These are phyloP conservation scores for Talaromyces amestolkiae DNA, from an alignment of 2,329 filamentous ascomycete species.

Conservation along the genomic window DNA sequence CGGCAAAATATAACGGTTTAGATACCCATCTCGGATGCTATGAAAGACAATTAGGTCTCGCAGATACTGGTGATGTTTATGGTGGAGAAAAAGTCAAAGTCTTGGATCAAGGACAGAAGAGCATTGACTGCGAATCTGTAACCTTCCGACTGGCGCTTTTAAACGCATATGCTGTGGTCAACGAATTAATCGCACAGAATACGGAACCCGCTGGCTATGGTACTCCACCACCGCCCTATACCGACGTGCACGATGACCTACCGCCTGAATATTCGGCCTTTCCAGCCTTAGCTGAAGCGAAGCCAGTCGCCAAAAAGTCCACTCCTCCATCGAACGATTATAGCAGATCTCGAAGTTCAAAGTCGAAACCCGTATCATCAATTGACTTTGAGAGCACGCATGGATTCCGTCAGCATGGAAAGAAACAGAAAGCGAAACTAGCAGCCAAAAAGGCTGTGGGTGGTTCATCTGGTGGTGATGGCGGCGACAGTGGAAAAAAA, in stretches of 20 bases:
- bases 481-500: slow-evolving; percentile 32
- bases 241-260: slow-evolving; percentile 33
- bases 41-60: neutral
- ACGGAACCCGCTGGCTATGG: slow-evolving; percentile 24
- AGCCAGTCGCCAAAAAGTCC: slow-evolving; percentile 17
- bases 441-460: slow-evolving; percentile 20
- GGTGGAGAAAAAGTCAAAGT: neutral
- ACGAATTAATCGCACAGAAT: slow-evolving; percentile 14
- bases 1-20: neutral
- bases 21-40: neutral
- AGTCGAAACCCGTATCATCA: slow-evolving; percentile 18
- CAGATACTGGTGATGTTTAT: neutral
- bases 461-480: slow-evolving; percentile 24
- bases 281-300: slow-evolving; percentile 29
- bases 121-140: neutral
- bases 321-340: slow-evolving; percentile 14
- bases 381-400: slow-evolving; percentile 17
- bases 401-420: slow-evolving; percentile 35
- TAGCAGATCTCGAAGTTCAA: slow-evolving; percentile 20
- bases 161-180: slow-evolving; percentile 13
- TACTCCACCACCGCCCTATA: slow-evolving; percentile 33
- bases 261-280: slow-evolving; percentile 35
- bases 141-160: slow-evolving; percentile 12
- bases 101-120: neutral
- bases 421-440: slow-evolving; percentile 30